Conservation (phyloP, 768 basidiomycete species). For the Naganishia vaughanmartiniae region DNA sequence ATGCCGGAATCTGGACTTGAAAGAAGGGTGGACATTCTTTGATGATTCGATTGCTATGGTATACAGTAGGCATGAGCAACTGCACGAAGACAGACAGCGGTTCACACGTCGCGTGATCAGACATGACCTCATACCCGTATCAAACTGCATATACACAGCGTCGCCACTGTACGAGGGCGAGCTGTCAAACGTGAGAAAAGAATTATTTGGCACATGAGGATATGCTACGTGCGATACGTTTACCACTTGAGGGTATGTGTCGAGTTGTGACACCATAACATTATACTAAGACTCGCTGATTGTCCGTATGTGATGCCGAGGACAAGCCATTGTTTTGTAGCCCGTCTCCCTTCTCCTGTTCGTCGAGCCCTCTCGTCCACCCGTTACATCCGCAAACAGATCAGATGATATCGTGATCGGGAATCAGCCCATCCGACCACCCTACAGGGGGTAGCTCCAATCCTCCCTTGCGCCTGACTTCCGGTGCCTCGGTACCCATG, state of each 20-base stretch:
- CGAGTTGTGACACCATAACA: neutral
- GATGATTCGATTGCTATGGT: too few species aligned
- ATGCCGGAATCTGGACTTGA: too few species aligned
- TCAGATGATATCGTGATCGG: neutral
- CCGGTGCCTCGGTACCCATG: slow-evolving; percentile 16
- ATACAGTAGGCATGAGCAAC: too few species aligned
- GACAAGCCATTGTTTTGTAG: neutral
- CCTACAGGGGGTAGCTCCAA: slow-evolving; percentile 18
- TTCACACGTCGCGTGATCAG: too few species aligned
- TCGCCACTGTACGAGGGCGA: too few species aligned
- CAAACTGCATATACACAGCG: too few species aligned
- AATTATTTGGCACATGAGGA: neutral
- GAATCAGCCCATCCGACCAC: slow-evolving; percentile 9
- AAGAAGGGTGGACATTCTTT: too few species aligned
- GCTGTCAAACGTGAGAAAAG: neutral
- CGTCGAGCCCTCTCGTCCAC: neutral
- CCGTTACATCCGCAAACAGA: neutral
- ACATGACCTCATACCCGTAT: too few species aligned
- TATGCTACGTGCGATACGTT: neutral
- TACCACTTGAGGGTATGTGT: neutral
- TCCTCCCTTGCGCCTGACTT: slow-evolving; percentile 18
- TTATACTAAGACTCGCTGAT: slow-evolving; percentile 3
- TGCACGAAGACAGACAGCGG: too few species aligned
- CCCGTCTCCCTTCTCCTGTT: neutral
- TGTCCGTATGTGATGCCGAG: slow-evolving; percentile 2